These are phyloP conservation scores for Dichotomopilus funicola DNA, from an alignment of 2,329 filamentous ascomycete species.

Conservation along the genomic window DNA sequence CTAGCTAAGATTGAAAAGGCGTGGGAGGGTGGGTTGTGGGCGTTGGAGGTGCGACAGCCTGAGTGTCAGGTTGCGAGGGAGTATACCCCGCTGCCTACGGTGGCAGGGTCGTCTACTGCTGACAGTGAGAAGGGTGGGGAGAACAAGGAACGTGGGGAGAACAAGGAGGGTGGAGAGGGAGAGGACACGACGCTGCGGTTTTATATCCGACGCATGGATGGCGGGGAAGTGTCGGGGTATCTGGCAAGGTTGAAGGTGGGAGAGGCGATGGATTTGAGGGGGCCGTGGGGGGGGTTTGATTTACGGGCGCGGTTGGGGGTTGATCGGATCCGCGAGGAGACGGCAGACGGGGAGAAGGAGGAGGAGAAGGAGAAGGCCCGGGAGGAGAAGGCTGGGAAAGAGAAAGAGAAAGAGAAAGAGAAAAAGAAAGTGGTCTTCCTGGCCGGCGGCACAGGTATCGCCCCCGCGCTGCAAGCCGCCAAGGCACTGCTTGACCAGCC, in stretches of 20 bases:
- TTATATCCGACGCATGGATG: constrained; percentile 68
- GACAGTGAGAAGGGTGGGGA: not conserved
- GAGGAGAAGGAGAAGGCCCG: not conserved
- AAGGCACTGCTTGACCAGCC: constrained; percentile 45
- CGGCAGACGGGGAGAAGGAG: not conserved
- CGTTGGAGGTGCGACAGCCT: constrained; percentile 89
- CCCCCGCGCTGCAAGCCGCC: constrained; percentile 77
- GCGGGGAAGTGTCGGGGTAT: constrained; percentile 82
- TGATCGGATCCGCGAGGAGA: not conserved
- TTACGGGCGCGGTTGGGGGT: constrained; percentile 32
- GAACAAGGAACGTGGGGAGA: too few relatives aligned
- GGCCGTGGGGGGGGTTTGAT: constrained; percentile 66
- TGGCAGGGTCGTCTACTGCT: not conserved
- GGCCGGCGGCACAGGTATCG: constrained; percentile 88
- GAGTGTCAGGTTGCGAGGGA: constrained; percentile 85
- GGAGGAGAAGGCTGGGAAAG: not conserved
- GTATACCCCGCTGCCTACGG: constrained; percentile 78
- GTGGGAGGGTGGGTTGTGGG: constrained; percentile 68
- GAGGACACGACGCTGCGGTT: constrained; percentile 54
- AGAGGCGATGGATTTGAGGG: constrained; percentile 65
- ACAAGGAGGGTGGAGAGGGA: constrained; percentile 24
- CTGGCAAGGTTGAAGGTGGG: constrained; percentile 59
- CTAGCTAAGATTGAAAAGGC: constrained; percentile 29
- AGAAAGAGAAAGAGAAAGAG: constrained; percentile 27
- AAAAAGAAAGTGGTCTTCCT: constrained; percentile 61